A percentile compares a stretch with the other conserved stretches of the same genome.
Conservation (phyloP, 495 filamentous ascomycete species). For the Geopyxis carbonaria region DNA sequence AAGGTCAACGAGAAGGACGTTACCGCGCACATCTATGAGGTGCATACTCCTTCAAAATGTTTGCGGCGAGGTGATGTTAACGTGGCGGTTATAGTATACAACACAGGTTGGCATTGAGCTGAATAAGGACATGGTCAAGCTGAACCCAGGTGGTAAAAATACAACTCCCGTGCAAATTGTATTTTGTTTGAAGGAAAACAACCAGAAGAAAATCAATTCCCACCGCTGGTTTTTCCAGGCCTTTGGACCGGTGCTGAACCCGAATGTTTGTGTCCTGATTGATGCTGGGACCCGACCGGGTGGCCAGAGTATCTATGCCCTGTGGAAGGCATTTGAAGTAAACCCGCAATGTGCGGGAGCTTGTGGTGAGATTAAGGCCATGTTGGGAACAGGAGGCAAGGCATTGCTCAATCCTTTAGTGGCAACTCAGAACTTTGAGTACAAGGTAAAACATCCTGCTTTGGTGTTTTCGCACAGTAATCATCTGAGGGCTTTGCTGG, state of each 20-base stretch:
- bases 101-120: conserved; percentile 77
- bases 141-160: conserved; percentile 47
- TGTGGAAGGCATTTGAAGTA: conserved; percentile 97
- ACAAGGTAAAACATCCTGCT: conserved; percentile 38
- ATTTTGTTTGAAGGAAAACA: conserved; percentile 98
- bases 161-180: conserved; percentile 86
- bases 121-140: conserved; percentile 59
- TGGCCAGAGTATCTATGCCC: conserved; percentile 80
- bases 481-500: too few relatives aligned
- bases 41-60: conserved; percentile 4
- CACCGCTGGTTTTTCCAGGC: conserved; percentile 99
- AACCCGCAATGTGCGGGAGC: conserved; percentile 95
- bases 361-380: conserved; percentile 98
- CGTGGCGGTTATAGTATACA: conserved; percentile 45
- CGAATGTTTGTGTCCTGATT: conserved; percentile 90
- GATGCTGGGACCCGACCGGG: conserved; percentile 94
- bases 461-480: too few relatives aligned
- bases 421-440: conserved; percentile 97
- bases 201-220: conserved; percentile 99
- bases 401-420: conserved; percentile 87
- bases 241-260: conserved; percentile 80
- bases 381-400: conserved; percentile 75
- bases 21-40: conserved; percentile 93
- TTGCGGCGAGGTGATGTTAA: conserved; percentile 7
- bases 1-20: conserved; percentile 95